These are phyloP conservation scores for Carpinus fangiana DNA, from an alignment of 306 rosid genomes.

Conservation along the genomic window DNA sequence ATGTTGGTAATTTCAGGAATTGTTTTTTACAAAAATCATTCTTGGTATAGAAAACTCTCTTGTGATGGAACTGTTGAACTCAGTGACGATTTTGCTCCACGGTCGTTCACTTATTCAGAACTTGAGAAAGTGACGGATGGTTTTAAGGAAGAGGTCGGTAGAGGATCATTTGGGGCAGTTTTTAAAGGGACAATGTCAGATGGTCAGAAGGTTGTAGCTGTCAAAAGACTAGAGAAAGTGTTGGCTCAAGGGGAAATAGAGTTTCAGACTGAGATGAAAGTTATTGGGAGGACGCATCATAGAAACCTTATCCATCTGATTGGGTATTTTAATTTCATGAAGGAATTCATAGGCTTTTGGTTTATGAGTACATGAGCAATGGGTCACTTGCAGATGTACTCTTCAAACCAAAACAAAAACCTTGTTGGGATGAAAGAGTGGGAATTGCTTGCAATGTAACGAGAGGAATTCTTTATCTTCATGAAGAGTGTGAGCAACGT, in stretches of 20 bases:
- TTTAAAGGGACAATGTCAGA: constrained; percentile 16
- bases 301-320: constrained; percentile 23
- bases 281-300: constrained; percentile 1
- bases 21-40: not conserved
- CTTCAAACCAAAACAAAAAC: not conserved
- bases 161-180: constrained; percentile 30
- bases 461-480: not conserved
- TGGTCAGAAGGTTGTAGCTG: constrained; percentile 20
- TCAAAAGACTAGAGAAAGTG: constrained; percentile 20
- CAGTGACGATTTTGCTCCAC: not conserved
- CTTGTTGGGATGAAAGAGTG: not conserved
- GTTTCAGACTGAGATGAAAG: not conserved
- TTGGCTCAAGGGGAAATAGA: constrained; percentile 8
- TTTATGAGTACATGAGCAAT: constrained; percentile 4
- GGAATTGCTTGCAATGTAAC: not conserved
- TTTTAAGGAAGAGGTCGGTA: constrained; percentile 31
- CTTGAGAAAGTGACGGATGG: constrained; percentile 5
- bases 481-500: not conserved
- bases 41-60: not conserved
- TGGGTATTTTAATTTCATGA: constrained; percentile 21
- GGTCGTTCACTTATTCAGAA: not conserved
- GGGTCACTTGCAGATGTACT: not conserved
- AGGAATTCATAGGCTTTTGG: constrained; percentile 23
- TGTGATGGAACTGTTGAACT: constrained; percentile 4
- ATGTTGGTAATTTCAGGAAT: not conserved